Evolutionary conservation across 441 rosid genomes (phyloP).

Genomic region (Populus tomentosa): DNA sequence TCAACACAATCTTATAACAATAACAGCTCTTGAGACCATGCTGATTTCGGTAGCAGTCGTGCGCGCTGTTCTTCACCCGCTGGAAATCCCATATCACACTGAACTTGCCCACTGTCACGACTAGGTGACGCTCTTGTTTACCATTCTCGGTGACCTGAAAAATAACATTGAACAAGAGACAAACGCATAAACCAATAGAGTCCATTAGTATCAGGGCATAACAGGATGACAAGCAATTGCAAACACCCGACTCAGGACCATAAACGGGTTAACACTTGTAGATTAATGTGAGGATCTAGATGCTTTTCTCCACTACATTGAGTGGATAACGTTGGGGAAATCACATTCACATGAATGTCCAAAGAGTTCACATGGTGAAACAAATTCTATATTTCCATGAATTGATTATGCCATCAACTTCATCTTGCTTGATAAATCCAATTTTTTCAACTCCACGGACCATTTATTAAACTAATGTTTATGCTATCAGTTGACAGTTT

Average conservation of each 20-base stretch:
- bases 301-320: not conserved
- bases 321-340: not conserved
- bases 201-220: not conserved
- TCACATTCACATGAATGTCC: not conserved
- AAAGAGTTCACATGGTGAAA: not conserved
- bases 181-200: not conserved
- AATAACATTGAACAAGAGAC: constrained; percentile 1
- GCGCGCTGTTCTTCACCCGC: constrained; percentile 89
- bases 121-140: constrained; percentile 92
- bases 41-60: constrained; percentile 81
- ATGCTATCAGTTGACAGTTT: not conserved
- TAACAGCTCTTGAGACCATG: constrained; percentile 98
- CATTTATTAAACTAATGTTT: no score
- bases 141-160: constrained; percentile 89
- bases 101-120: constrained; percentile 93
- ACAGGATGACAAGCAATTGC: not conserved
- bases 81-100: constrained; percentile 97
- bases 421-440: not conserved
- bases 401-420: not conserved
- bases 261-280: not conserved
- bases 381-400: not conserved
- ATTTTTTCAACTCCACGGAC: not conserved
- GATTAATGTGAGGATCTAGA: not conserved
- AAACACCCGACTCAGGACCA: not conserved
- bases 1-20: constrained; percentile 84